Evolutionary conservation across 2,329 filamentous ascomycete species (phyloP), one percentile per base, ranked within the genome.

Genomic region (Phoma sp.): DNA sequence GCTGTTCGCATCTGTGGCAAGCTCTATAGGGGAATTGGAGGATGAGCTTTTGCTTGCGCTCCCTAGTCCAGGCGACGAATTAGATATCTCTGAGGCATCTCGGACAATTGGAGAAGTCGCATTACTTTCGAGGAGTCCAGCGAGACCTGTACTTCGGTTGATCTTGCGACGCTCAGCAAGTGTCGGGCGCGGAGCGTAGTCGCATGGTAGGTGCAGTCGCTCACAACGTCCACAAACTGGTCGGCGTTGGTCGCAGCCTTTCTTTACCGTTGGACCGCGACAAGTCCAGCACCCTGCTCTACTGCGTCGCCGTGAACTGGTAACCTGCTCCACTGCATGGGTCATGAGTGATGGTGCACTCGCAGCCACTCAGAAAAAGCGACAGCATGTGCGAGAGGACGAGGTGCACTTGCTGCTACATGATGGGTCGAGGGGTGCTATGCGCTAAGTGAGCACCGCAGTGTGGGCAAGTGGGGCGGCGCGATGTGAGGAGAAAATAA

Each of bases 101-200:
- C 18, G 18, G 18, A 8, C 5, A n/a, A 22, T 4, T 10, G 49
- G 55, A 7, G 55, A 53, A 23, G n/a, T 65, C 76, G 75, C 2
- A 73, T 75, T 10, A 64, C 66, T 7, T 69, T 72, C 3, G 71
- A 59, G 4, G 62, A 40, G 32, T 45, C 47, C n/a, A 22, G 41
- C 33, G 24, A 30, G 13, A 7, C 35, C 38, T 14, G 35, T 39
- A 33, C 24, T 49, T 27, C 39, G 47, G 14, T 41, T 36, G 14
- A 54, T 36, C 43, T 33, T 51, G 30, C 59, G 55, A 35, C 56
- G 55, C 27, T 61, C 56, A 33, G 56, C 52, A n/a, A 61, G 53
- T 4, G 57, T 49, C 18, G 57, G 57, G 14, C 59, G 56, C 13
- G 44, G 32, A n/a, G 50, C 38, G 29, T 59, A 61, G 38, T 61